These are phyloP conservation scores for Rusavskia elegans DNA, from an alignment of 495 filamentous ascomycete genomes.

Conservation along the genomic window DNA sequence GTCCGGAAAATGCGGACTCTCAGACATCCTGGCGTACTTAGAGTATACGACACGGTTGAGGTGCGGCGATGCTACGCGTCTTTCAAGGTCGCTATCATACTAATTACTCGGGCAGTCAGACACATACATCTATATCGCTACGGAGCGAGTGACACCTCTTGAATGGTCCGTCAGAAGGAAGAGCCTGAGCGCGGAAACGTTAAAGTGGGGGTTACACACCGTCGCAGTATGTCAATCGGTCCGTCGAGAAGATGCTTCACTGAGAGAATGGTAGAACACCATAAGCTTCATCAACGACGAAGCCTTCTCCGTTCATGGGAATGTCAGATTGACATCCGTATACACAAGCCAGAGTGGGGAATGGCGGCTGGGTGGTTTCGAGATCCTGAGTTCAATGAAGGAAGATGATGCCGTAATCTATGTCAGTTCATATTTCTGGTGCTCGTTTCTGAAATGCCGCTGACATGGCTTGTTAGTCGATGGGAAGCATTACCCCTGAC, in stretches of 20 bases:
- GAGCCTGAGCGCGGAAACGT: constrained; percentile 69
- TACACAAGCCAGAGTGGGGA: constrained; percentile 91
- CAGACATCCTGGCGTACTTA: constrained; percentile 85
- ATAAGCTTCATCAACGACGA: constrained; percentile 93
- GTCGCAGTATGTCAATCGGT: constrained; percentile 46
- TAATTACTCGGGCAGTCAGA: constrained; percentile 48
- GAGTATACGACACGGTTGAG: constrained; percentile 86
- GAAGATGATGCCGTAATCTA: constrained; percentile 89
- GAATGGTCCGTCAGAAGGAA: constrained; percentile 75
- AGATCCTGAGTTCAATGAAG: constrained; percentile 84
- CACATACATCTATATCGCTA: constrained; percentile 83
- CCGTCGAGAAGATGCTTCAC: neutral
- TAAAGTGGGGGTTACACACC: constrained; percentile 86
- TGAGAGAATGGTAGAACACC: constrained; percentile 42
- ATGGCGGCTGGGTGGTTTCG: constrained; percentile 92
- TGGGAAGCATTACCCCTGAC: constrained; percentile 75
- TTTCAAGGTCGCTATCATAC: neutral
- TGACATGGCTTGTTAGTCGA: constrained; percentile 34
- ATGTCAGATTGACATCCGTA: constrained; percentile 66
- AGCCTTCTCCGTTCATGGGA: constrained; percentile 78
- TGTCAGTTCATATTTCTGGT: constrained; percentile 29
- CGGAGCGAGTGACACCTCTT: constrained; percentile 72
- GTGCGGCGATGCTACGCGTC: constrained; percentile 27
- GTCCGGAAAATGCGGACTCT: constrained; percentile 81
- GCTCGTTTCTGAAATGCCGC: neutral